A percentile compares a stretch with the other conserved stretches of the same genome.
These are phyloP conservation scores for Calvatia gigantea DNA, from an alignment of 768 basidiomycete species.

Conservation along the genomic window DNA sequence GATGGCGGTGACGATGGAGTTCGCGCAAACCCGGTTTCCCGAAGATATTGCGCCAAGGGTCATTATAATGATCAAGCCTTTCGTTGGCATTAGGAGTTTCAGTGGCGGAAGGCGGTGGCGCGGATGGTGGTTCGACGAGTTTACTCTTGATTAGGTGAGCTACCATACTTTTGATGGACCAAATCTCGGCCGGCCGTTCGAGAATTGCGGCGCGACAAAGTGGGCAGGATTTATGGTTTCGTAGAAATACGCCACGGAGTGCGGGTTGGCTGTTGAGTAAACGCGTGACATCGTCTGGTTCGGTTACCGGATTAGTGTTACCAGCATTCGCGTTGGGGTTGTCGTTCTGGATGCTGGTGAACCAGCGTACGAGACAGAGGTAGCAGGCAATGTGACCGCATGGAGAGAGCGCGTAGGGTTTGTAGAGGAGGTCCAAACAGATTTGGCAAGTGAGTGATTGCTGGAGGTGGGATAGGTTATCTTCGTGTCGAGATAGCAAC, in stretches of 20 bases:
- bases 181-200: constrained; percentile 67
- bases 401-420: constrained; percentile 70
- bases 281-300: constrained; percentile 19
- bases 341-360: constrained; percentile 42
- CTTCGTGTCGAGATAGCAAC: constrained; percentile 52
- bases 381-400: constrained; percentile 77
- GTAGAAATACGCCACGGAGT: constrained; percentile 35
- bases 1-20: constrained; percentile 7
- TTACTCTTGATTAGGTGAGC: constrained; percentile 48
- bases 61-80: constrained; percentile 21
- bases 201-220: constrained; percentile 62
- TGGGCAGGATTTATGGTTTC: constrained; percentile 68
- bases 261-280: constrained; percentile 37
- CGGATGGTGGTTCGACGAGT: constrained; percentile 35
- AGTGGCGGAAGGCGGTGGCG: constrained; percentile 23
- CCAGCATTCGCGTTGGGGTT: constrained; percentile 5
- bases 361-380: constrained; percentile 73
- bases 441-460: constrained; percentile 75
- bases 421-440: constrained; percentile 70
- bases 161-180: constrained; percentile 67
- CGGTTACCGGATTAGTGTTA: constrained; percentile 19
- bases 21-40: constrained; percentile 14
- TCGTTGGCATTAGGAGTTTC: constrained; percentile 21
- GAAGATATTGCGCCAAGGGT: constrained; percentile 72
- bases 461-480: constrained; percentile 49